Conservation (phyloP, 176 grass and related monocot genomes). For the Hyparrhenia diplandra region DNA sequence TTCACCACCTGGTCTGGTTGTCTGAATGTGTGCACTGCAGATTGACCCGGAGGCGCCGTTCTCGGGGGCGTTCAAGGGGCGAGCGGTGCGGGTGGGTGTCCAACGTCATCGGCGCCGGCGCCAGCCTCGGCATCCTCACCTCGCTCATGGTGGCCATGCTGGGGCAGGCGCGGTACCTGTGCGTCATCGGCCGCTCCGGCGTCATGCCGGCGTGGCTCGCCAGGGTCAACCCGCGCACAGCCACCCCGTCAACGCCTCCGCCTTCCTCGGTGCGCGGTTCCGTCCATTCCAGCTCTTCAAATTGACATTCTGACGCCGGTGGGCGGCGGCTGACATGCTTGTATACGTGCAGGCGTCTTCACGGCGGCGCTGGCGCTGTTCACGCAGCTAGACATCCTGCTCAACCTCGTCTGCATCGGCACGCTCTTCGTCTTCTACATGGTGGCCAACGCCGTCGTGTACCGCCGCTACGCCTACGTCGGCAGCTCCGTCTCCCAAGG, state of each 20-base stretch:
- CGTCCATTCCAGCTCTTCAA: too few relatives aligned
- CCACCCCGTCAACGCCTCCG: conserved; percentile 90
- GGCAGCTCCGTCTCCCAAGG: neutral
- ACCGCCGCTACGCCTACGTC: conserved; percentile 82
- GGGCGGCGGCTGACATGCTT: too few relatives aligned
- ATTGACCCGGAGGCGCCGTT: conserved; percentile 85
- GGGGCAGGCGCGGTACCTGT: conserved; percentile 87
- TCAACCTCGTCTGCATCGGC: conserved; percentile 89
- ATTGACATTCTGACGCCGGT: too few relatives aligned
- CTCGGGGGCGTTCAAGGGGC: conserved; percentile 67
- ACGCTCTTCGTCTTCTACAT: conserved; percentile 99
- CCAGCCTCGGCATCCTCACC: conserved; percentile 85
- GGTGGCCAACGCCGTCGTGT: conserved; percentile 93
- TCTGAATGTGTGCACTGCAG: conserved; percentile 29
- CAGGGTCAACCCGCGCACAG: conserved; percentile 53
- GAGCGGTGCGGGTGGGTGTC: conserved; percentile 72
- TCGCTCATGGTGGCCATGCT: conserved; percentile 93
- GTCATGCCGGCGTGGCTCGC: conserved; percentile 83
- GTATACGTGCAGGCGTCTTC: conserved; percentile 37
- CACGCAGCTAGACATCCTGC: conserved; percentile 82
- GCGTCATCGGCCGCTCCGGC: conserved; percentile 86
- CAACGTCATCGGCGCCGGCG: conserved; percentile 72
- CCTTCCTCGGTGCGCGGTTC: conserved; percentile 54
- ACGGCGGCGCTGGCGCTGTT: conserved; percentile 84
- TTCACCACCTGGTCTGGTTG: rapidly evolving